These are phyloP conservation scores for Leccinum variabile DNA, from an alignment of 1,284 basidiomycete species.

Conservation along the genomic window DNA sequence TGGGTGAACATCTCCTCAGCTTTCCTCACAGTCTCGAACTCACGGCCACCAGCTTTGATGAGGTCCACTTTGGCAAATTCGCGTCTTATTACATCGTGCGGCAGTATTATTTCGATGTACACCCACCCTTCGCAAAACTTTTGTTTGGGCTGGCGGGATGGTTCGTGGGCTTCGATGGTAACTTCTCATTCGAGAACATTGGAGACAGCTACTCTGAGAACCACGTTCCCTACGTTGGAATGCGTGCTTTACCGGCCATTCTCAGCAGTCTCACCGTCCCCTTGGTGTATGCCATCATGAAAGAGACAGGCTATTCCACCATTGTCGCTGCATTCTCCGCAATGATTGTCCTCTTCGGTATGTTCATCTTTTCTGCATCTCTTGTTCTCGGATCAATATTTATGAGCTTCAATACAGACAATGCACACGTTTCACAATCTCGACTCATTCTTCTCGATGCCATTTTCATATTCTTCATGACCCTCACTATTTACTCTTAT, in stretches of 20 bases:
- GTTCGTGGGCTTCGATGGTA: conserved; percentile 95
- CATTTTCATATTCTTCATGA: conserved; percentile 93
- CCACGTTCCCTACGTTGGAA: conserved; percentile 92
- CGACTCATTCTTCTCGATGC: conserved; percentile 97
- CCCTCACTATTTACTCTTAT: conserved; percentile 92
- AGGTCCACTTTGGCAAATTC: conserved; percentile 97
- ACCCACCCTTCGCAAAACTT: conserved; percentile 94
- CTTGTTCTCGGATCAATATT: neutral
- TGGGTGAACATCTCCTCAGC: conserved; percentile 44
- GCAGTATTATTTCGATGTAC: conserved; percentile 99
- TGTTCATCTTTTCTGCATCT: conserved; percentile 27
- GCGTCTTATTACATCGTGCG: conserved; percentile 88
- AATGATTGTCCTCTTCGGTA: conserved; percentile 83
- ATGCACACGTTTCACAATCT: conserved; percentile 93
- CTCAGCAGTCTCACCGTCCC: conserved; percentile 89
- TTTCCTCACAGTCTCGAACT: neutral
- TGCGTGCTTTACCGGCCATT: conserved; percentile 90
- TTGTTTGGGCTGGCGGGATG: conserved; percentile 91
- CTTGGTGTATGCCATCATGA: conserved; percentile 95
- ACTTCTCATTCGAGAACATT: conserved; percentile 93
- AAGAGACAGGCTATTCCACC: conserved; percentile 94
- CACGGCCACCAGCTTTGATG: conserved; percentile 73
- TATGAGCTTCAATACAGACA: conserved; percentile 59
- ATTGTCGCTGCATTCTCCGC: conserved; percentile 89
- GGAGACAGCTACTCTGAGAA: conserved; percentile 88